A percentile compares a stretch with the other conserved stretches of the same genome.
phyloP scores from a whole-genome alignment of 805 yeast species.

The Nakazawaea wickerhamii region DNA sequence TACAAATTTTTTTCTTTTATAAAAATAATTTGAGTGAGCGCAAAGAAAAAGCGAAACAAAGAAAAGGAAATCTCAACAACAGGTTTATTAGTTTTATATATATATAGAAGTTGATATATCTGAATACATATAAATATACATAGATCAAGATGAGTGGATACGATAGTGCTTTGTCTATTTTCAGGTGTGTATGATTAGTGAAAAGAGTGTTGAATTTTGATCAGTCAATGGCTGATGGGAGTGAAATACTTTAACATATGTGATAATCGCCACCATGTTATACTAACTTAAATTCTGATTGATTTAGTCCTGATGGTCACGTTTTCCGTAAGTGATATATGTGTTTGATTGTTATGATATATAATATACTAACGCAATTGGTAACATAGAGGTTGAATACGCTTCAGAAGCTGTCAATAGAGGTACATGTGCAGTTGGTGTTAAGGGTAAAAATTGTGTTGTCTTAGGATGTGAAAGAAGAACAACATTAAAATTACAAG shows the following conservation, averaged over 20 bases:
- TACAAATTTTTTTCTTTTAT: not conserved
- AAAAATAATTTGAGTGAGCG: not conserved
- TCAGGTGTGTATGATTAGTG: constrained; percentile 69
- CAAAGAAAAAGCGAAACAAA: not conserved
- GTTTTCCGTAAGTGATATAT: constrained; percentile 67
- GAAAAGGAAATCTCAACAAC: not conserved
- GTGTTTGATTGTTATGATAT: not conserved
- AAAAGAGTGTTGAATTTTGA: no score
- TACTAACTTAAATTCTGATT: constrained; percentile 25
- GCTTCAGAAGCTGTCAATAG: constrained; percentile 97
- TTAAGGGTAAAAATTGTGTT: constrained; percentile 82
- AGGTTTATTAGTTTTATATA: no score
- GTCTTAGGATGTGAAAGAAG: constrained; percentile 96
- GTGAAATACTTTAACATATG: no score
- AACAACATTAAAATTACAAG: constrained; percentile 91
- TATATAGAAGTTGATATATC: no score
- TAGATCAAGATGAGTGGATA: constrained; percentile 96
- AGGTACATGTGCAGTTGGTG: constrained; percentile 98
- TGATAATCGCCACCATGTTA: constrained; percentile 14
- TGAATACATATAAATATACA: no score
- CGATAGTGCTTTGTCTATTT: constrained; percentile 97
- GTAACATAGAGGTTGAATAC: constrained; percentile 80
- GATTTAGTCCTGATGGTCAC: constrained; percentile 91
- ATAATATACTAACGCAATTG: constrained; percentile 10
- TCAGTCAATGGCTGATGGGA: no score